Evolutionary conservation across 2,329 filamentous ascomycete genomes (phyloP).

Genomic region (Keithomyces neogunnii): DNA sequence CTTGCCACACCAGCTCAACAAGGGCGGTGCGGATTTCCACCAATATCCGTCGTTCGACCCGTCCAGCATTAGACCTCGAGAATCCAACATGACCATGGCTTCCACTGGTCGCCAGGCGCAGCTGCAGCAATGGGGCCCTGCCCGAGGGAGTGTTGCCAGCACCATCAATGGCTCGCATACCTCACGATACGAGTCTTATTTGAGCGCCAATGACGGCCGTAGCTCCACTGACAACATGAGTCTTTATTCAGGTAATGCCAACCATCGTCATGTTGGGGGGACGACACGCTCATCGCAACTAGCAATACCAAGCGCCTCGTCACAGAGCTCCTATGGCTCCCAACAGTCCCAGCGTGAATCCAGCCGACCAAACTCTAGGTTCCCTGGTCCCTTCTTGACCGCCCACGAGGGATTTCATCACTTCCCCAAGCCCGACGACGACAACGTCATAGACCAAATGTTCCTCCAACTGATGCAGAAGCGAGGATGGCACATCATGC

Average conservation of each 20-base stretch:
- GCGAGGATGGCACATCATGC: constrained; percentile 92
- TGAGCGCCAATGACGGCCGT: constrained; percentile 48
- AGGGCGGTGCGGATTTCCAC: constrained; percentile 70
- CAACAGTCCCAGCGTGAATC: constrained; percentile 44
- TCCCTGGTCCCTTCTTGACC: constrained; percentile 27
- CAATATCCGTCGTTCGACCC: constrained; percentile 74
- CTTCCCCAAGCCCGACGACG: constrained; percentile 68
- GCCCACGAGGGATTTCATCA: constrained; percentile 46
- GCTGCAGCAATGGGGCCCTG: constrained; percentile 65
- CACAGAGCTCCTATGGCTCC: constrained; percentile 45
- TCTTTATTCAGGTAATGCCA: constrained; percentile 47
- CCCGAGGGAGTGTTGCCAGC: constrained; percentile 46
- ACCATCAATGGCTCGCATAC: constrained; percentile 42
- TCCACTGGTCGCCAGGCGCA: constrained; percentile 63
- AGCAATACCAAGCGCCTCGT: constrained; percentile 47
- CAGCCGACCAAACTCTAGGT: constrained; percentile 45
- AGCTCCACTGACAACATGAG: constrained; percentile 47
- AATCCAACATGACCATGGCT: constrained; percentile 51
- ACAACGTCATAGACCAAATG: constrained; percentile 79
- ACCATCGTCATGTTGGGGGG: constrained; percentile 29
- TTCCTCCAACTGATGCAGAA: constrained; percentile 95
- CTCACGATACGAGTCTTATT: constrained; percentile 57
- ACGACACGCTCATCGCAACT: constrained; percentile 24
- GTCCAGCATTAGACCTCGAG: constrained; percentile 26
- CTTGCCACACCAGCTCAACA: constrained; percentile 76